Percentiles rank a stretch among this genome's conserved stretches.
These are phyloP conservation scores for Thelonectria olida DNA, from an alignment of 2,329 filamentous ascomycete species.

Conservation along the genomic window DNA sequence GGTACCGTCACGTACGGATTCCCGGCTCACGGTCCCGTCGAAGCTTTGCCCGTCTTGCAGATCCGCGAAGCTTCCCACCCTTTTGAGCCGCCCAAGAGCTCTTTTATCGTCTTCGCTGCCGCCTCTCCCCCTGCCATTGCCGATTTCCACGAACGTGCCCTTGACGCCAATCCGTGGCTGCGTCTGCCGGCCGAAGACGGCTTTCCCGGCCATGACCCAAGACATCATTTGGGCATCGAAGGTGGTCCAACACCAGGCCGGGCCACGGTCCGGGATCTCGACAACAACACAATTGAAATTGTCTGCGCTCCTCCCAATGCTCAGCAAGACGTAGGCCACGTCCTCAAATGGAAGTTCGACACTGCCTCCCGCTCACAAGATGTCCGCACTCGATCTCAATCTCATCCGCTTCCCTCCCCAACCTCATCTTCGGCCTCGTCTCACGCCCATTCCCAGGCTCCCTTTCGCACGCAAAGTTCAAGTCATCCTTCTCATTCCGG, in stretches of 20 bases:
- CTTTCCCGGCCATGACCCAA: constrained; percentile 22
- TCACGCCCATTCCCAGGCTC: constrained; percentile 31
- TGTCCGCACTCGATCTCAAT: constrained; percentile 33
- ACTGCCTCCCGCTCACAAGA: constrained; percentile 41
- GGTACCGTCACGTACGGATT: constrained; percentile 52
- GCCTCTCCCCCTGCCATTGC: constrained; percentile 71
- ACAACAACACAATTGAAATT: constrained; percentile 86
- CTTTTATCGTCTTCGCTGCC: constrained; percentile 73
- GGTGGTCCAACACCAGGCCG: constrained; percentile 40
- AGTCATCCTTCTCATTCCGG: constrained; percentile 25
- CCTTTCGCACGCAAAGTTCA: constrained; percentile 27
- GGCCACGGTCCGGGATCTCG: constrained; percentile 77
- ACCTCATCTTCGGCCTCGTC: constrained; percentile 34
- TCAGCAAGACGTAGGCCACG: constrained; percentile 52
- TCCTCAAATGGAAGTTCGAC: constrained; percentile 61
- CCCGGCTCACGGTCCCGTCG: constrained; percentile 36
- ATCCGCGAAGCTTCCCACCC: constrained; percentile 53
- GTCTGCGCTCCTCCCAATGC: constrained; percentile 59
- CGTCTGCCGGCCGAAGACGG: constrained; percentile 44
- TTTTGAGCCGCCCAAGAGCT: constrained; percentile 51
- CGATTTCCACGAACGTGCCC: constrained; percentile 75
- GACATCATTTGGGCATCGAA: constrained; percentile 46
- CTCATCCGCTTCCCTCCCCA: constrained; percentile 34
- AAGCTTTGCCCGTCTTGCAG: constrained; percentile 51
- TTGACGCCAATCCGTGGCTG: constrained; percentile 67